These are phyloP conservation scores for Trypanosoma scelopori DNA, from an alignment of 208 protist species.

Conservation along the genomic window DNA sequence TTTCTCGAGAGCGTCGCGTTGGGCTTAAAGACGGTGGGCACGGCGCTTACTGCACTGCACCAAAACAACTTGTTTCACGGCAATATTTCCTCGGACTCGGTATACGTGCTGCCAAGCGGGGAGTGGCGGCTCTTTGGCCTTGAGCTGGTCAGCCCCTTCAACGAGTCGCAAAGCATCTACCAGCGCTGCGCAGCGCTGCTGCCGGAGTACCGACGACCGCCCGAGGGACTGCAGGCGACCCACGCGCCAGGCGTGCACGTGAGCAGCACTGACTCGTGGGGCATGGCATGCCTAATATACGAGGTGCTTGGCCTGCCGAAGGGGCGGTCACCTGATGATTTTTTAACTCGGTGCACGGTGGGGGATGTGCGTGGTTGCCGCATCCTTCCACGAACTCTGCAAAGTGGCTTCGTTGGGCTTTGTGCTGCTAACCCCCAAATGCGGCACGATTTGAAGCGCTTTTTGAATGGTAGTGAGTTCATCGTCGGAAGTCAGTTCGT, in stretches of 20 bases:
- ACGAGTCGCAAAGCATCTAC: slow-evolving; percentile 26
- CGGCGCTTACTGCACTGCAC: slow-evolving; percentile 68
- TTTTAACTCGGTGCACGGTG: slow-evolving; percentile 17
- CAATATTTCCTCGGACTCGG: slow-evolving; percentile 61
- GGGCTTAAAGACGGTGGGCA: slow-evolving; percentile 52
- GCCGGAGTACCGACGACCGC: slow-evolving; percentile 40
- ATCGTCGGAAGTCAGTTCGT: slow-evolving; percentile 65
- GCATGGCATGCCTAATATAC: slow-evolving; percentile 73
- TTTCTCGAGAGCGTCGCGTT: slow-evolving; percentile 57
- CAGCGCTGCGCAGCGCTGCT: slow-evolving; percentile 30
- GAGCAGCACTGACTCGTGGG: slow-evolving; percentile 71
- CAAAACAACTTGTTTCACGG: slow-evolving; percentile 75
- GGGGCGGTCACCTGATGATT: slow-evolving; percentile 2
- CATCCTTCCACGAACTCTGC: slow-evolving; percentile 51
- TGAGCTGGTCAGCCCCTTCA: slow-evolving; percentile 52
- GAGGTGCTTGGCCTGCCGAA: slow-evolving; percentile 51
- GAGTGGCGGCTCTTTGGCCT: slow-evolving; percentile 84
- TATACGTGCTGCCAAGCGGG: slow-evolving; percentile 67
- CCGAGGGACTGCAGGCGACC: slow-evolving; percentile 24
- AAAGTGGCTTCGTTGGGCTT: slow-evolving; percentile 49
- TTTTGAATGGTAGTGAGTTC: slow-evolving; percentile 59
- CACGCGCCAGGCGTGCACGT: slow-evolving; percentile 14
- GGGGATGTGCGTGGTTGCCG: slow-evolving; percentile 30
- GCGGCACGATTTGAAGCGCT: slow-evolving; percentile 40
- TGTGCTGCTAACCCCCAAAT: slow-evolving; percentile 45